phyloP scores from a whole-genome alignment of 2,329 filamentous ascomycete species.

The Cytospora paraplurivora region DNA sequence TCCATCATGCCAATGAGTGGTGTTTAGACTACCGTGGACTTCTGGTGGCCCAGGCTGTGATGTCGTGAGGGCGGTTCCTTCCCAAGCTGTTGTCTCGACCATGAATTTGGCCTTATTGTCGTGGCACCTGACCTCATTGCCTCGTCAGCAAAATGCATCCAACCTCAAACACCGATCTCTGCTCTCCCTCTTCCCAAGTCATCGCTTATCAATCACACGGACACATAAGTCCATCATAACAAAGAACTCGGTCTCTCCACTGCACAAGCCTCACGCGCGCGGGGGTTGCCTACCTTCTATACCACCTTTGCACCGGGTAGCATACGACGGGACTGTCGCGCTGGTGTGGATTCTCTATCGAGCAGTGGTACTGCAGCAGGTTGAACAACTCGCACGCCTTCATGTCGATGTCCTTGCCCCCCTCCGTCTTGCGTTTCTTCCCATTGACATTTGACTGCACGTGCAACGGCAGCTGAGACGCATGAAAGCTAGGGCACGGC shows the following conservation, averaged over 20 bases:
- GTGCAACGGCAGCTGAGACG: constrained; percentile 50
- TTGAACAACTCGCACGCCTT: constrained; percentile 57
- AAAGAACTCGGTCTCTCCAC: neutral
- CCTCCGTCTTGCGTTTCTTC: constrained; percentile 54
- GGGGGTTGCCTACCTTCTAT: constrained; percentile 53
- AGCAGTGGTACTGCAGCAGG: constrained; percentile 64
- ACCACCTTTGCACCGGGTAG: constrained; percentile 60
- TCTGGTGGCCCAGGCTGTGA: constrained; percentile 8
- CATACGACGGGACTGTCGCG: constrained; percentile 54
- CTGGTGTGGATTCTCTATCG: constrained; percentile 51
- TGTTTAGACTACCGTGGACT: constrained; percentile 31
- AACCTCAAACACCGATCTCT: neutral
- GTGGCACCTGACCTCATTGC: constrained; percentile 50
- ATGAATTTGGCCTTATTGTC: constrained; percentile 60
- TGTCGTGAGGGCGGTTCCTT: constrained; percentile 38
- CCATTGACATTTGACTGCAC: constrained; percentile 52
- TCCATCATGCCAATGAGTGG: constrained; percentile 40
- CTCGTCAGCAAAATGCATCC: constrained; percentile 6
- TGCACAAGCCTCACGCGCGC: neutral
- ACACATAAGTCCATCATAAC: neutral
- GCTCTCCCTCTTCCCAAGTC: too few species aligned
- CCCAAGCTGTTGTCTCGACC: constrained; percentile 67
- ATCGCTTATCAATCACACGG: neutral
- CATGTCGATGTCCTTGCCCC: constrained; percentile 49
- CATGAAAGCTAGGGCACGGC: constrained; percentile 57